Percentiles rank a stretch among this genome's conserved stretches.
Evolutionary conservation across 2,329 filamentous ascomycete species (phyloP).

Genomic region (Cadophora malorum): DNA sequence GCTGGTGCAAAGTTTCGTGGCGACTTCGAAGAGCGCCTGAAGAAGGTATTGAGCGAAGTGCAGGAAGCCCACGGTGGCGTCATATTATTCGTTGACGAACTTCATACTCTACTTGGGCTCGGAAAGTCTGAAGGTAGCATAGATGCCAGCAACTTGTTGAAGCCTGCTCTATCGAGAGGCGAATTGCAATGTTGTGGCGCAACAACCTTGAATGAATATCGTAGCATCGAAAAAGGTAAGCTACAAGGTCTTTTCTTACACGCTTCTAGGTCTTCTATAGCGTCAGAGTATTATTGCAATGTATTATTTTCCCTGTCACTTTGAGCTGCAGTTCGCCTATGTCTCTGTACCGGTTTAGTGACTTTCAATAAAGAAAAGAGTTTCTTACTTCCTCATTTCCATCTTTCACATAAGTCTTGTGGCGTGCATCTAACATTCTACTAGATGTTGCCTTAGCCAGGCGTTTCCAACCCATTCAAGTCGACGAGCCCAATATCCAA

Average conservation of each 20-base stretch:
- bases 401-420: not conserved
- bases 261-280: not conserved
- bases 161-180: conserved; percentile 89
- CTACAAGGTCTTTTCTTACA: conserved; percentile 2
- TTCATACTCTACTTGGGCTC: conserved; percentile 88
- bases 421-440: conserved; percentile 15
- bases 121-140: conserved; percentile 97
- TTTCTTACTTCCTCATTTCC: not conserved
- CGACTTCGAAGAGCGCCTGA: conserved; percentile 94
- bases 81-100: conserved; percentile 93
- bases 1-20: conserved; percentile 95
- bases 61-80: conserved; percentile 87
- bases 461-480: conserved; percentile 91
- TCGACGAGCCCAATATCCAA: conserved; percentile 89
- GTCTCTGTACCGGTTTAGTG: too few relatives aligned
- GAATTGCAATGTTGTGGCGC: conserved; percentile 96
- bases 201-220: conserved; percentile 91
- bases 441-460: conserved; percentile 85
- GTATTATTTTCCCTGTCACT: not conserved
- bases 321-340: not conserved
- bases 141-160: conserved; percentile 92
- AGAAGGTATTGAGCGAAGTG: conserved; percentile 85
- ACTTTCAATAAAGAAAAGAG: too few relatives aligned
- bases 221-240: conserved; percentile 80
- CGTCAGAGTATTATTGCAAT: not conserved